Evolutionary conservation across 495 filamentous ascomycete genomes (phyloP), one percentile per base, ranked within the genome.

Genomic region (Podospora didyma): DNA sequence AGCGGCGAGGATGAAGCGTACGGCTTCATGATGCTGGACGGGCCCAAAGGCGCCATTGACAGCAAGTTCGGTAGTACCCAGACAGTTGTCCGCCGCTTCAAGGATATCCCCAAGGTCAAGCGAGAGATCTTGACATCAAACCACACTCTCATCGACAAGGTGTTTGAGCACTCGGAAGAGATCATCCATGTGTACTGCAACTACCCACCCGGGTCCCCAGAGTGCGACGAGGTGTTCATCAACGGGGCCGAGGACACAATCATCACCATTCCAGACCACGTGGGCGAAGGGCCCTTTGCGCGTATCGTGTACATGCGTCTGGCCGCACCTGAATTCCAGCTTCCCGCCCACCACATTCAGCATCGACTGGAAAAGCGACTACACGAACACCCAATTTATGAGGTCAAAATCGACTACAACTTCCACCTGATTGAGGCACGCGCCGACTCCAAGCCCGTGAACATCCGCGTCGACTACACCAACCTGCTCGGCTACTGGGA

Each of bases 351-450:
- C 37, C 47, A 51, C 22, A 11, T 31, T 4, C 22, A 28, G 10
- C n/a, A 57, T 3, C 55, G 55, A 17, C 17, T 22, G 7, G 39
- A 7, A 34, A 12, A 52, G 3, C 16, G 23, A 20, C 22, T 24
- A 51, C 7, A 57, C 23, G 22, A 9, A 34, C 14, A 54, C 73
- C 14, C 73, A 69, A 24, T 59, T 69, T 41, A 37, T 75, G 3
- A n/a, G n/a, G n/a, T n/a, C n/a, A 68, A 63, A 6, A 71, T 72
- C 31, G 72, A 71, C 53, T 76, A 69, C 34, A 57, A 73, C 49
- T 73, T 73, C 47, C 3, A 22, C 2, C 11, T 10, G 7, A 45
- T 46, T n/a, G 10, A 51, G n/a, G n/a, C n/a, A n/a, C n/a, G n/a
- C n/a, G 47, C 35, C 16, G 55, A 52, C 46, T 7, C n/a, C 37